Evolutionary conservation across 371 early-diverging fungal species (phyloP).

Genomic region (Thermomucor indicae-seudaticae): DNA sequence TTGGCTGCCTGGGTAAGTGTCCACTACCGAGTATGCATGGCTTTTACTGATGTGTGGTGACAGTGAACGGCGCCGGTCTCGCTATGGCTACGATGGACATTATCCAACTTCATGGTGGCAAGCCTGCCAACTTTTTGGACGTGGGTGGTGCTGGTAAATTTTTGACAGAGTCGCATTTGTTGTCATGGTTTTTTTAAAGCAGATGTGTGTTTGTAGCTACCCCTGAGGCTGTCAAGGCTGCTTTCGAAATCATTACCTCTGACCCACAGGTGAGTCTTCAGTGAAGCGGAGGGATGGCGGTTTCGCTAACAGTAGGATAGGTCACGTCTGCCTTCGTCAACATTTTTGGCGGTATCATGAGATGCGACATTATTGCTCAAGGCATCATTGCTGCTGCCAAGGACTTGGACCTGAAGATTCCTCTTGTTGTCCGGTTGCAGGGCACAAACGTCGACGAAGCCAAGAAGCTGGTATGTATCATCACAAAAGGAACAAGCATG

Average conservation of each 20-base stretch:
- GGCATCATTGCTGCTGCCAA: slow-evolving; percentile 96
- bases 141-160: slow-evolving; percentile 84
- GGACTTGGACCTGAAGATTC: slow-evolving; percentile 86
- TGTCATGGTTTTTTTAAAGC: neutral
- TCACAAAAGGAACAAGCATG: neutral
- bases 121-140: slow-evolving; percentile 99
- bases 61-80: slow-evolving; percentile 97
- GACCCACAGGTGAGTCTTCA: slow-evolving; percentile 69
- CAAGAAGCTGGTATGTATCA: slow-evolving; percentile 35
- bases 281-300: neutral
- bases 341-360: slow-evolving; percentile 99
- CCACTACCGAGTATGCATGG: neutral
- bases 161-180: neutral
- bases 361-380: slow-evolving; percentile 97
- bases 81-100: slow-evolving; percentile 99
- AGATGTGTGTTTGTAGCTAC: slow-evolving; percentile 53
- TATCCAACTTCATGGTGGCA: slow-evolving; percentile 97
- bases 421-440: slow-evolving; percentile 95
- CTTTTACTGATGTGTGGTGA: neutral
- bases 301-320: neutral
- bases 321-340: slow-evolving; percentile 97
- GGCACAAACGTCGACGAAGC: slow-evolving; percentile 66
- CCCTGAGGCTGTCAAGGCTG: slow-evolving; percentile 94
- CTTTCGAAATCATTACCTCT: slow-evolving; percentile 96
- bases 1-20: slow-evolving; percentile 59